Evolutionary conservation across 1,284 basidiomycete genomes (phyloP).

Genomic region (Trametes hirsuta): DNA sequence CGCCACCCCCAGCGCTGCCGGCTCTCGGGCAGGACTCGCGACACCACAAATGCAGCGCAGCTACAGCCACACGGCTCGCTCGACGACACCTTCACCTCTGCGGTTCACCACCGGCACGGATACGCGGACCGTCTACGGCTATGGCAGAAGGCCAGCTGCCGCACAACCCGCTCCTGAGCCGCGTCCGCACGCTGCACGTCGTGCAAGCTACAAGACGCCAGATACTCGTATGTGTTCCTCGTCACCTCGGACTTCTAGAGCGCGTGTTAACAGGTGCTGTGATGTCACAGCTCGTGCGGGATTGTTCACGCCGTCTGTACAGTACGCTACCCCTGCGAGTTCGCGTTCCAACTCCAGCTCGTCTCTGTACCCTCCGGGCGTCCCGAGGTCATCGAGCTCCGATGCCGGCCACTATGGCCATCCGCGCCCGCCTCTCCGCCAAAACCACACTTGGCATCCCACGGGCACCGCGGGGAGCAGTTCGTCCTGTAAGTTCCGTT

Average conservation of each 20-base stretch:
- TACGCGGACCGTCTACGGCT: slow-evolving; percentile 34
- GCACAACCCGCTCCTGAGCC: slow-evolving; percentile 28
- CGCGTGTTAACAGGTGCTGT: slow-evolving; percentile 10
- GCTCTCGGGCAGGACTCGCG: slow-evolving; percentile 18
- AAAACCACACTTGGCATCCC: slow-evolving; percentile 47
- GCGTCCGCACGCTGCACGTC: slow-evolving; percentile 30
- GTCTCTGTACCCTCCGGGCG: slow-evolving; percentile 41
- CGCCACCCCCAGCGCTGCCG: slow-evolving; percentile 28
- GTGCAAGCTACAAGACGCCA: slow-evolving; percentile 32
- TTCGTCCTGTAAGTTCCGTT: slow-evolving; percentile 35
- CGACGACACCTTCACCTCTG: slow-evolving; percentile 40
- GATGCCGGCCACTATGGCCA: slow-evolving; percentile 32
- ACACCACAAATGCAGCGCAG: slow-evolving; percentile 31
- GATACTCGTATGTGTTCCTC: slow-evolving; percentile 30
- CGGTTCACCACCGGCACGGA: slow-evolving; percentile 37
- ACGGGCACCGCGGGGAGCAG: slow-evolving; percentile 40
- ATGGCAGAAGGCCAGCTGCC: slow-evolving; percentile 29
- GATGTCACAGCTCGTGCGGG: slow-evolving; percentile 19
- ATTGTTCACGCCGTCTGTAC: slow-evolving; percentile 31
- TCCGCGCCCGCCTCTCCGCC: slow-evolving; percentile 43
- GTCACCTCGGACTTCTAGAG: neutral
- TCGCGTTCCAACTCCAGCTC: slow-evolving; percentile 53
- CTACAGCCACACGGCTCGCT: slow-evolving; percentile 36
- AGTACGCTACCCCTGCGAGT: slow-evolving; percentile 38
- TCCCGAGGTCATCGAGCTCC: slow-evolving; percentile 34